phyloP scores from a whole-genome alignment of 768 basidiomycete species.

The Panaeolus cyanescens region DNA sequence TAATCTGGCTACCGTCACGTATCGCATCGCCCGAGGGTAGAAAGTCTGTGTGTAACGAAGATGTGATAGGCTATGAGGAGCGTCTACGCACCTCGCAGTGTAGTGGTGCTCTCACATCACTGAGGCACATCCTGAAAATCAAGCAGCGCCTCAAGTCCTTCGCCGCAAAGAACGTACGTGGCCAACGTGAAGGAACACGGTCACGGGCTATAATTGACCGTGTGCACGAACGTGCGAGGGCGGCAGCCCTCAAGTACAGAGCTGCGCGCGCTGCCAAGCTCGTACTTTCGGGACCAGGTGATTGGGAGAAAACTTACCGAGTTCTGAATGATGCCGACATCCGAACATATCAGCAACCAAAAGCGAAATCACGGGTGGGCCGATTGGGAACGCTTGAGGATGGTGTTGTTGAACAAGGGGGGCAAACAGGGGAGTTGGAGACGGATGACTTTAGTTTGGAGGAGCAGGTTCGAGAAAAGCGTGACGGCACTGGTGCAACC shows the following conservation, averaged over 20 bases:
- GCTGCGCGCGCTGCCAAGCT: conserved; percentile 5
- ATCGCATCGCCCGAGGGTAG: neutral
- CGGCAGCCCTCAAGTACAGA: conserved; percentile 9
- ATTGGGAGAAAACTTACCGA: conserved; percentile 8
- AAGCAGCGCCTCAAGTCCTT: conserved; percentile 12
- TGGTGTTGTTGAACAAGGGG: neutral
- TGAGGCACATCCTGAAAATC: conserved; percentile 10
- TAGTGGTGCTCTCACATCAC: conserved; percentile 6
- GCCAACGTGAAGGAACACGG: conserved; percentile 10
- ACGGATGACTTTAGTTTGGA: neutral
- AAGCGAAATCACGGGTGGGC: neutral
- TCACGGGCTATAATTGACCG: conserved; percentile 8
- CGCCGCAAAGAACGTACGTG: conserved; percentile 15
- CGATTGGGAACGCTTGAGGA: conserved; percentile 5
- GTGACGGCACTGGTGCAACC: conserved; percentile 5
- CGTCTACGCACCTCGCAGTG: neutral
- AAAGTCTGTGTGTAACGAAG: neutral
- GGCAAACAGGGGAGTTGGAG: neutral
- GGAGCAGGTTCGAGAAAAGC: neutral
- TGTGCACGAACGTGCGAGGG: conserved; percentile 8
- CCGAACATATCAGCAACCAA: conserved; percentile 11
- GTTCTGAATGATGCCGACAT: conserved; percentile 12
- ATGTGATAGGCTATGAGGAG: neutral
- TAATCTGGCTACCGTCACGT: conserved; percentile 12
- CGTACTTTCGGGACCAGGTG: neutral